Evolutionary conservation across 768 basidiomycete species (phyloP).

Genomic region (Naganishia kalamii): DNA sequence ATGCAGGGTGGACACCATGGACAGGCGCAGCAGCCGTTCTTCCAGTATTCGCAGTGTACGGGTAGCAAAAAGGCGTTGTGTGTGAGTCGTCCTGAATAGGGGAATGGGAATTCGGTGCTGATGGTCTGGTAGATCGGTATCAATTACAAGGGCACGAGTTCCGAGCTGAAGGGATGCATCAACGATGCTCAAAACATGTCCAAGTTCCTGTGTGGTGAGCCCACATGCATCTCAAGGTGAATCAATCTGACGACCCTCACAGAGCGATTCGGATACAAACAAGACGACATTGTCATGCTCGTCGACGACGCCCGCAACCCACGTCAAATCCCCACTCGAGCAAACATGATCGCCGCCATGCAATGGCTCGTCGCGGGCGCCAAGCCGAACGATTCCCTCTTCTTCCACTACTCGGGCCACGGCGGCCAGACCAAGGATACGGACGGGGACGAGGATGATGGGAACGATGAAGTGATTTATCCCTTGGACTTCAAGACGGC

Average conservation of each 20-base stretch:
- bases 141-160: constrained; percentile 61
- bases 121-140: constrained; percentile 64
- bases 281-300: constrained; percentile 76
- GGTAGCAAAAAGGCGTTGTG: constrained; percentile 80
- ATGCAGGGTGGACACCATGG: constrained; percentile 48
- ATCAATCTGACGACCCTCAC: background rate
- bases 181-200: constrained; percentile 82
- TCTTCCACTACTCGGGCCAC: constrained; percentile 65
- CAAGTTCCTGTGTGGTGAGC: constrained; percentile 57
- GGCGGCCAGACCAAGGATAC: constrained; percentile 81
- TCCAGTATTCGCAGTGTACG: constrained; percentile 83
- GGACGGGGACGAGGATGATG: constrained; percentile 45
- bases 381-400: constrained; percentile 51
- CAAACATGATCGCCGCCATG: constrained; percentile 83
- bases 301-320: constrained; percentile 66
- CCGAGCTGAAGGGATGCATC: constrained; percentile 75
- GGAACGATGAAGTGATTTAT: constrained; percentile 57
- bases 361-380: constrained; percentile 83
- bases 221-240: background rate
- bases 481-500: constrained; percentile 67
- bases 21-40: constrained; percentile 57
- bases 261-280: constrained; percentile 62
- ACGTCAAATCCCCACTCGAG: constrained; percentile 63
- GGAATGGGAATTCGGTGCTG: background rate
- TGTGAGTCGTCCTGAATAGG: constrained; percentile 52